These are phyloP conservation scores for Termitomyces sp. DNA, from an alignment of 1,284 basidiomycete genomes.

Conservation along the genomic window DNA sequence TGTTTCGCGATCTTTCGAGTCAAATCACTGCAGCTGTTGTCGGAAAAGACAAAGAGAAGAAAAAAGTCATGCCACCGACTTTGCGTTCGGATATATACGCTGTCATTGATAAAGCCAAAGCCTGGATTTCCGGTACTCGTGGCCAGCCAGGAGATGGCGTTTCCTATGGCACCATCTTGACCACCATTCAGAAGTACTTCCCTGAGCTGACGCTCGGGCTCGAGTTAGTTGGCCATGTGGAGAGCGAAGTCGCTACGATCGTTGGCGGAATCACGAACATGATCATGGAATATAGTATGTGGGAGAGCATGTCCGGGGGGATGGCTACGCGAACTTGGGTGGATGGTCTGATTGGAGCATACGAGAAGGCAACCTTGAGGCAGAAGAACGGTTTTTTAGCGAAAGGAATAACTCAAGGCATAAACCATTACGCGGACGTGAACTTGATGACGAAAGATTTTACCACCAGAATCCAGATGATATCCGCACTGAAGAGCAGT, in stretches of 20 bases:
- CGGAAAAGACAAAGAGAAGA: conserved; percentile 30
- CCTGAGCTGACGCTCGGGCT: conserved; percentile 37
- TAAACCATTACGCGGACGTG: conserved; percentile 42
- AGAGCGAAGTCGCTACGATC: conserved; percentile 39
- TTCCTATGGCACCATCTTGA: conserved; percentile 36
- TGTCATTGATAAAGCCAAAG: conserved; percentile 37
- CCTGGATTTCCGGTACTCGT: conserved; percentile 35
- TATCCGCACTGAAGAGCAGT: conserved; percentile 45
- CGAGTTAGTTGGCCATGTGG: conserved; percentile 36
- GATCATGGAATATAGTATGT: conserved; percentile 46
- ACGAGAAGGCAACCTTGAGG: conserved; percentile 24
- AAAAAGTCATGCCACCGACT: conserved; percentile 39
- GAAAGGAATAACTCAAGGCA: conserved; percentile 41
- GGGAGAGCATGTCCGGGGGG: conserved; percentile 46
- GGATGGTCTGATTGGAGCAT: conserved; percentile 35
- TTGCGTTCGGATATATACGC: conserved; percentile 43
- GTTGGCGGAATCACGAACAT: conserved; percentile 48
- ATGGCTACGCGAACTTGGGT: conserved; percentile 53
- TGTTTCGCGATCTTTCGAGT: conserved; percentile 42
- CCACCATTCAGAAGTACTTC: conserved; percentile 43
- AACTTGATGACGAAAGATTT: conserved; percentile 45
- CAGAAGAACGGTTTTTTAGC: conserved; percentile 34
- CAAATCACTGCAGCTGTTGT: conserved; percentile 28
- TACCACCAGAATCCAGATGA: conserved; percentile 45
- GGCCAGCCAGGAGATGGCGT: conserved; percentile 46